phyloP scores from a whole-genome alignment of 768 basidiomycete species.

The Lactifluus echinatus region DNA sequence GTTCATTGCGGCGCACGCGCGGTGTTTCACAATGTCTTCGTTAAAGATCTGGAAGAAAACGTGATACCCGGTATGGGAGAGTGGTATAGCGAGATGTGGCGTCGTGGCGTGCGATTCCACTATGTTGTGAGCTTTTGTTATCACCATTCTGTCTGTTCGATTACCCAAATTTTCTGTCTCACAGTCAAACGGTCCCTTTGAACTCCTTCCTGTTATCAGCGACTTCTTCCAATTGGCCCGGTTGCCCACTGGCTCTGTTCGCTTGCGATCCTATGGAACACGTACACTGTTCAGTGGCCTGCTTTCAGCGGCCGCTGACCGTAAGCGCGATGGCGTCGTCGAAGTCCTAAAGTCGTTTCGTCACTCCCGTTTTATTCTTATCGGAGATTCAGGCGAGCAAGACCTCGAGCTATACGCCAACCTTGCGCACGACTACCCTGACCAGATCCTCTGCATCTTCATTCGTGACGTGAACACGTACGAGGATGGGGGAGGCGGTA shows the following conservation, averaged over 20 bases:
- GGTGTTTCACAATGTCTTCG: slow-evolving; percentile 89
- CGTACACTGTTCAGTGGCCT: slow-evolving; percentile 78
- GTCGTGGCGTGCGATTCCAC: slow-evolving; percentile 68
- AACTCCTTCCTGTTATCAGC: slow-evolving; percentile 55
- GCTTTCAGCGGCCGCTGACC: slow-evolving; percentile 68
- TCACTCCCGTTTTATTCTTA: slow-evolving; percentile 65
- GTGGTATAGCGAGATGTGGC: slow-evolving; percentile 67
- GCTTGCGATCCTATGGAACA: slow-evolving; percentile 78
- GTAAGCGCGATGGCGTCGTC: slow-evolving; percentile 76
- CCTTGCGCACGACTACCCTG: slow-evolving; percentile 58
- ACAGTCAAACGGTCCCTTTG: slow-evolving; percentile 84
- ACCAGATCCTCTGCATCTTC: slow-evolving; percentile 71
- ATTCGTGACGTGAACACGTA: slow-evolving; percentile 61
- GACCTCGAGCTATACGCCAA: slow-evolving; percentile 86
- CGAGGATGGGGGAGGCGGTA: slow-evolving; percentile 28
- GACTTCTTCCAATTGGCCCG: slow-evolving; percentile 9
- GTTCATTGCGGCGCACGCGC: slow-evolving; percentile 72
- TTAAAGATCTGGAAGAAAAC: slow-evolving; percentile 69
- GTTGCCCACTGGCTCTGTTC: slow-evolving; percentile 50
- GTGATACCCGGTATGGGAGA: slow-evolving; percentile 77
- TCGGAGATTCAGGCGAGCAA: slow-evolving; percentile 93
- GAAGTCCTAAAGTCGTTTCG: slow-evolving; percentile 72
- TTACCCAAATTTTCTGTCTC: background rate
- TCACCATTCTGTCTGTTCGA: background rate
- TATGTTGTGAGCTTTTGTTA: slow-evolving; percentile 61